Percentiles rank a stretch among this genome's conserved stretches.
Evolutionary conservation across 257 asterid genomes (phyloP).

Genomic region (Solanum stenotomum): DNA sequence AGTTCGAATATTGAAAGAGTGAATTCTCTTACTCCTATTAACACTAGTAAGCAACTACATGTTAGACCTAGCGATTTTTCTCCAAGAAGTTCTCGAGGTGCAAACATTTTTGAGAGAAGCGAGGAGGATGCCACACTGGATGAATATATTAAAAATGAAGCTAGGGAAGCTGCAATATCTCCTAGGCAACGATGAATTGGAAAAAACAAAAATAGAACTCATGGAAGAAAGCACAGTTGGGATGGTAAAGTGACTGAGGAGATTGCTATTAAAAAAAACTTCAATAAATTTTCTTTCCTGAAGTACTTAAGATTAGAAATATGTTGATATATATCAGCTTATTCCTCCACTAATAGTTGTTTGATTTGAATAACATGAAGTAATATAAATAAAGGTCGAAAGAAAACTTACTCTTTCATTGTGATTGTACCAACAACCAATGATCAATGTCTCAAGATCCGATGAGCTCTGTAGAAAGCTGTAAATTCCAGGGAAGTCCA

Average conservation of each 20-base stretch:
- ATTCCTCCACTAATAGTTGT: not conserved
- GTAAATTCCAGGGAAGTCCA: not conserved
- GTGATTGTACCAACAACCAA: not conserved
- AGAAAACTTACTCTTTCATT: not conserved
- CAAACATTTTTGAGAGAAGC: no score
- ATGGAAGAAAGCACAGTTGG: not conserved
- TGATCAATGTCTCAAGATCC: not conserved
- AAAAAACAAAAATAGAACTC: not conserved
- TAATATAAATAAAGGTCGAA: not conserved
- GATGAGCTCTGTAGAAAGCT: not conserved
- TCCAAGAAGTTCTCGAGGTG: no score
- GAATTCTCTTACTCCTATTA: no score
- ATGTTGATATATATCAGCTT: not conserved
- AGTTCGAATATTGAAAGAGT: not conserved
- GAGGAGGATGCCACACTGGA: no score
- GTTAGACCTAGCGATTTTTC: not conserved
- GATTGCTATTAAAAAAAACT: not conserved
- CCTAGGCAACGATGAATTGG: not conserved
- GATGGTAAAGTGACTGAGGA: not conserved
- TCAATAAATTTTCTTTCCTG: not conserved
- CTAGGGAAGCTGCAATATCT: no score
- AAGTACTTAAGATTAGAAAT: not conserved
- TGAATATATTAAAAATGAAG: no score
- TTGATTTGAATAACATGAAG: not conserved
- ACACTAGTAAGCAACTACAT: not conserved